Evolutionary conservation across 805 yeast species (phyloP).

Genomic region (Candida tallmaniae): DNA sequence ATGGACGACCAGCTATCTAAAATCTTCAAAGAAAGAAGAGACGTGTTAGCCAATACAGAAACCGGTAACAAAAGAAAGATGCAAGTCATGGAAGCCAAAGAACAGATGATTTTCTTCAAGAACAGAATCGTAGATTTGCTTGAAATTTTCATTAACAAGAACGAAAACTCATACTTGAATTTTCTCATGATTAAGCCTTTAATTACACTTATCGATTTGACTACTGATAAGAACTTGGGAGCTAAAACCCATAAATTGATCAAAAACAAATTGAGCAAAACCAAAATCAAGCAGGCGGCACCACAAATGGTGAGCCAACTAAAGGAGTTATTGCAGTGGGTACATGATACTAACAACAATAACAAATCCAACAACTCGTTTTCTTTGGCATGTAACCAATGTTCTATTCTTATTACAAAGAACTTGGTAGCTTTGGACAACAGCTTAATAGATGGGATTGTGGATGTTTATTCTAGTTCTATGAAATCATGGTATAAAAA

Average conservation of each 20-base stretch:
- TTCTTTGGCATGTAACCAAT: conserved; percentile 56
- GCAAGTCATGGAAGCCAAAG: conserved; percentile 75
- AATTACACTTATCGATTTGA: conserved; percentile 55
- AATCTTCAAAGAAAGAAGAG: conserved; percentile 80
- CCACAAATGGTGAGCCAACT: conserved; percentile 14
- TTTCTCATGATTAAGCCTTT: conserved; percentile 51
- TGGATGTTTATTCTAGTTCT: conserved; percentile 52
- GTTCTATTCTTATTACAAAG: conserved; percentile 63
- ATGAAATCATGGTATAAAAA: conserved; percentile 58
- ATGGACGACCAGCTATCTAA: conserved; percentile 78
- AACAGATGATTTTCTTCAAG: conserved; percentile 75
- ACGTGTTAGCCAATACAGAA: conserved; percentile 47
- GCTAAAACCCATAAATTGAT: conserved; percentile 71
- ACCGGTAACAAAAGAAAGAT: conserved; percentile 64
- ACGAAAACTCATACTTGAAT: conserved; percentile 37
- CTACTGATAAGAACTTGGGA: conserved; percentile 67
- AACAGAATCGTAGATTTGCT: conserved; percentile 72
- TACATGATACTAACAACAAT: conserved; percentile 36
- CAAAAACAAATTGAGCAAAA: conserved; percentile 54
- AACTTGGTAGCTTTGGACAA: conserved; percentile 38
- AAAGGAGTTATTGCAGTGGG: conserved; percentile 26
- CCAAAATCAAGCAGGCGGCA: conserved; percentile 25
- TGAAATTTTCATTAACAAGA: conserved; percentile 52
- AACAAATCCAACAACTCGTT: conserved; percentile 43
- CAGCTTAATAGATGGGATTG: conserved; percentile 37